phyloP scores from a whole-genome alignment of 257 asterid genomes.

The Rhazya stricta region DNA sequence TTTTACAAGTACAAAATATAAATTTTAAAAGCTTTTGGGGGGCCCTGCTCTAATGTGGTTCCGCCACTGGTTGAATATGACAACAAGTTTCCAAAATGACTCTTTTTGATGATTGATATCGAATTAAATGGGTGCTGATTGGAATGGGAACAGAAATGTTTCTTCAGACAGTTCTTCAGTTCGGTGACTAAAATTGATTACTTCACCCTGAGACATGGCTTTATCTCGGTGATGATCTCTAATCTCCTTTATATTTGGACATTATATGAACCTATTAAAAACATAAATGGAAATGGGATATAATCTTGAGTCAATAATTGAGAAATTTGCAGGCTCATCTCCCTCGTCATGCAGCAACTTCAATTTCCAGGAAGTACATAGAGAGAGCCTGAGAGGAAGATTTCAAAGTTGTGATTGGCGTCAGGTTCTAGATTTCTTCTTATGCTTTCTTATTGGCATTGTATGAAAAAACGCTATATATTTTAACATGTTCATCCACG shows the following conservation, averaged over 20 bases:
- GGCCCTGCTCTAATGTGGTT: no score
- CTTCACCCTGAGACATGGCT: constrained; percentile 27
- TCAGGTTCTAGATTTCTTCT: constrained; percentile 14
- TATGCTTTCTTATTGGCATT: neutral
- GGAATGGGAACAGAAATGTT: constrained; percentile 12
- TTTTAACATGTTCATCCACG: neutral
- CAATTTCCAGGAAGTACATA: constrained; percentile 25
- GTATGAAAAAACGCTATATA: neutral
- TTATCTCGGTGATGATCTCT: constrained; percentile 12
- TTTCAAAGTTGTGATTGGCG: constrained; percentile 24
- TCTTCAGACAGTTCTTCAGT: constrained; percentile 24
- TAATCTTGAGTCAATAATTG: no score
- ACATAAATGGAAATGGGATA: neutral
- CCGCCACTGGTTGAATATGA: neutral
- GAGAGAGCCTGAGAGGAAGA: constrained; percentile 26
- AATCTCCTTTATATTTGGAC: neutral
- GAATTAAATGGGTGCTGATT: neutral
- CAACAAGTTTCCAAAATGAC: neutral
- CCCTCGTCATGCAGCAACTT: constrained; percentile 13
- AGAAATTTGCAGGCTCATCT: constrained; percentile 25
- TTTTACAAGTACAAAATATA: no score
- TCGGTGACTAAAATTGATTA: constrained; percentile 31
- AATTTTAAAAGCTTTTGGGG: no score
- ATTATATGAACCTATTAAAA: neutral
- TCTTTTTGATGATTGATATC: neutral